Base-by-base conservation (phyloP, 768 basidiomycete species). In the Pholiota microspora region DNA sequence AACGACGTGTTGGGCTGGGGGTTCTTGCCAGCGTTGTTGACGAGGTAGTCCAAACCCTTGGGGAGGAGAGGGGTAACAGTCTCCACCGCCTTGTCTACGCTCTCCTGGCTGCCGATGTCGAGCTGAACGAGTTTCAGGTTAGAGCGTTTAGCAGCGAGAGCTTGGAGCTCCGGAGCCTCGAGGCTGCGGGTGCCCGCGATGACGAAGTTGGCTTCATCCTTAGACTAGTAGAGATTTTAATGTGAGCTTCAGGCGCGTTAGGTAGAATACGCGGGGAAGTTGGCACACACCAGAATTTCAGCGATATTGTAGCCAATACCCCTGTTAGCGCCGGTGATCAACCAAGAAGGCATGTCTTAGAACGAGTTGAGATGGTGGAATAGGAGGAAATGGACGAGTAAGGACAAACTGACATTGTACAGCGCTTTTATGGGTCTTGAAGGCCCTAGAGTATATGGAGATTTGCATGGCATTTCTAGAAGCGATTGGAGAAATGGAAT, bases 291-390 rank as follows among this genome's bases (percentile, higher is more conserved):
- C 18, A 42, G 40, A 12, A 2, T 42, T 7, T 42, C 40, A n/a
- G 9, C 18, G 21, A 42, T 24, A 8, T 42, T n/a, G 40, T 21
- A 42, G 3, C 40, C 40, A 21, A 42, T 42, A 42, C 40, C 40
- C 16, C 40, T 66, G 55, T 64, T 64, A 18, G 40, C 40, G 40
- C 40, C 40, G 2, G 40, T 42, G 16, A 42, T 42, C 51, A 66
- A 55, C 61, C 61, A 64, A 45, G 64, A 62, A 56, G 64, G 60
- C 64, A 65, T 65, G 48, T 48, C 56, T 45, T 23, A 42, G 40
- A 47, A 28, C 21, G 21, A 42, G n/a, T 23, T 42, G 40, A 21
- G 16, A 21, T 42, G 29, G 29, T 31, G 12, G 29, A 42, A 16
- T 16, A 21, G 40, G 23, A 23, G 18, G 40, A 21, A 21, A 42